These are phyloP conservation scores for Pilatotrama ljubarskyi DNA, from an alignment of 768 basidiomycete species.

Conservation along the genomic window DNA sequence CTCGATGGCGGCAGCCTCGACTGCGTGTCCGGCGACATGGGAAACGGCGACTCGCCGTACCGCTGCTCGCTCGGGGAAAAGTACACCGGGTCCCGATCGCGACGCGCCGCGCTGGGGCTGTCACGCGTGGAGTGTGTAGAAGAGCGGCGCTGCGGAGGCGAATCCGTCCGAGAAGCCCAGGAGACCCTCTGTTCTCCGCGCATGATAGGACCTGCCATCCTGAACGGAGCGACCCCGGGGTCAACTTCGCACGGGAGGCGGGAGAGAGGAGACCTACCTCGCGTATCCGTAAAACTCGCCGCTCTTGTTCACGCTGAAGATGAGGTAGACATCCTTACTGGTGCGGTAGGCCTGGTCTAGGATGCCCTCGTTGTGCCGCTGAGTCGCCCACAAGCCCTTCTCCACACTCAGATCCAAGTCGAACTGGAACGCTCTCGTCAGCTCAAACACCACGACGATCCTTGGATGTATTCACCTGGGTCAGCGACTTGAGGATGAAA, in stretches of 20 bases:
- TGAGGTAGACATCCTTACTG: constrained; percentile 80
- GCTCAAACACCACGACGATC: no score
- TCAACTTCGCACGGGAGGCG: neutral
- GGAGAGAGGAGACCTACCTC: constrained; percentile 45
- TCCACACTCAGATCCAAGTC: constrained; percentile 81
- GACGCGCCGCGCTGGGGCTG: constrained; percentile 17
- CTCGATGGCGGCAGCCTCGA: constrained; percentile 28
- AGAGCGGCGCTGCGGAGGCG: constrained; percentile 29
- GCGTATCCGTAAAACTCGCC: constrained; percentile 96
- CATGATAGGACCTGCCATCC: constrained; percentile 71
- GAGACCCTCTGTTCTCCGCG: constrained; percentile 50
- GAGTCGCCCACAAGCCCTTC: constrained; percentile 87
- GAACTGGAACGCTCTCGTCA: constrained; percentile 41
- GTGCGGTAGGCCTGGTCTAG: constrained; percentile 94
- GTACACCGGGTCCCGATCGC: constrained; percentile 16
- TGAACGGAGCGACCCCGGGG: constrained; percentile 29
- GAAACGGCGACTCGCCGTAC: constrained; percentile 46
- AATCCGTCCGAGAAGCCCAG: constrained; percentile 54
- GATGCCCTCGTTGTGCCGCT: constrained; percentile 88
- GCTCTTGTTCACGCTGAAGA: constrained; percentile 92
- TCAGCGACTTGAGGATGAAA: constrained; percentile 89
- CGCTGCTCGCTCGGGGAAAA: constrained; percentile 42
- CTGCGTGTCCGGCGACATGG: constrained; percentile 20
- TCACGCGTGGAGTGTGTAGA: constrained; percentile 23
- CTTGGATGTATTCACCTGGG: constrained; percentile 49